phyloP scores from a whole-genome alignment of 805 yeast genomes.

The Zygosaccharomyces rouxii region DNA sequence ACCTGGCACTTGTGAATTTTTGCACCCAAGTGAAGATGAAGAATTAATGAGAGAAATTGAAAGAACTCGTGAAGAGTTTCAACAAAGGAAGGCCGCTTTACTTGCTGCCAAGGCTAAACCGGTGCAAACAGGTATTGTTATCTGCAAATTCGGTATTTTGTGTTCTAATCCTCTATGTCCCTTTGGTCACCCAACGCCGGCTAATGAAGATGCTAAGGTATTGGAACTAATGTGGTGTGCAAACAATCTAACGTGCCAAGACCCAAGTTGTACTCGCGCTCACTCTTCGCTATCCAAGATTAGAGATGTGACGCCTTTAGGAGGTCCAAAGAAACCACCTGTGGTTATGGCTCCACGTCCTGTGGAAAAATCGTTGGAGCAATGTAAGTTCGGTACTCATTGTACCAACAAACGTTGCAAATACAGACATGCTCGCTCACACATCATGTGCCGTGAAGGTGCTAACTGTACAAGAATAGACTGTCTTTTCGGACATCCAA shows the following conservation, averaged over 20 bases:
- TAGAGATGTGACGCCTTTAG: constrained; percentile 35
- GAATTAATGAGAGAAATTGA: constrained; percentile 65
- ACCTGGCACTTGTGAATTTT: constrained; percentile 74
- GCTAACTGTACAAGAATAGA: constrained; percentile 71
- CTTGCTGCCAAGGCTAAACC: constrained; percentile 36
- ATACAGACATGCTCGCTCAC: constrained; percentile 76
- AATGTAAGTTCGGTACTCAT: constrained; percentile 71
- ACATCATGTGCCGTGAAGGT: constrained; percentile 78
- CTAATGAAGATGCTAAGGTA: constrained; percentile 69
- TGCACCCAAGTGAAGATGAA: constrained; percentile 84
- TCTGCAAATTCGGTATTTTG: constrained; percentile 71
- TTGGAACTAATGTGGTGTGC: constrained; percentile 71
- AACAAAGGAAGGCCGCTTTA: constrained; percentile 40
- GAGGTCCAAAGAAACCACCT: constrained; percentile 22
- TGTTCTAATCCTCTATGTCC: constrained; percentile 80
- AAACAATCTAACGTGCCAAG: constrained; percentile 58
- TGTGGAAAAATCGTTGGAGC: constrained; percentile 59
- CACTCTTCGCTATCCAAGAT: constrained; percentile 73
- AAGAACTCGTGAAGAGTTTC: constrained; percentile 50
- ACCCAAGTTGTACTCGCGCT: constrained; percentile 62
- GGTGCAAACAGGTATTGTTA: constrained; percentile 46
- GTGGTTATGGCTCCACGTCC: constrained; percentile 16
- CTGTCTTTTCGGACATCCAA: constrained; percentile 80
- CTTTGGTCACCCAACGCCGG: constrained; percentile 89
- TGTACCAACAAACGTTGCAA: constrained; percentile 79